Percentiles rank a stretch among this genome's conserved stretches.
phyloP scores from a whole-genome alignment of 331 rosid species.

The Rhamnella rubrinervis region DNA sequence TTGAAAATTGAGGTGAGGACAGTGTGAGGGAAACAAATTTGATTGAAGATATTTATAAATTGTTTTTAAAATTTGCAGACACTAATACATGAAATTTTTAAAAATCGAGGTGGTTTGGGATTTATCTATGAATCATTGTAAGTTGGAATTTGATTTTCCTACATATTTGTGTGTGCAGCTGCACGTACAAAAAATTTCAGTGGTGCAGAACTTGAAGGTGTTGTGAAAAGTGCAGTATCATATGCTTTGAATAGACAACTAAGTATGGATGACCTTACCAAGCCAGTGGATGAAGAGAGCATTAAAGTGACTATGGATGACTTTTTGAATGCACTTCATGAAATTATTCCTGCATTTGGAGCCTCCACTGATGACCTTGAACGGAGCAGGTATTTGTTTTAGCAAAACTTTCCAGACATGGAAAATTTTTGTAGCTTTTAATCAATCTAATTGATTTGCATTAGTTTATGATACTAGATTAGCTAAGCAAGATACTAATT shows the following conservation, averaged over 20 bases:
- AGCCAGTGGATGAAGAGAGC: slow-evolving; percentile 92
- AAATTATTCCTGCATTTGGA: slow-evolving; percentile 88
- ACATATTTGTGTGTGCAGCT: slow-evolving; percentile 52
- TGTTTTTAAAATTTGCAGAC: no score
- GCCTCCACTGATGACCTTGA: slow-evolving; percentile 97
- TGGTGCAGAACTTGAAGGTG: slow-evolving; percentile 99
- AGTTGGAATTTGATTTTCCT: slow-evolving; percentile 9
- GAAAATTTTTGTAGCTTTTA: not conserved
- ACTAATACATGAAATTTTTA: no score
- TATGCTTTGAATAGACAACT: slow-evolving; percentile 92
- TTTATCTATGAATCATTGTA: slow-evolving; percentile 13
- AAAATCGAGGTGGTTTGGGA: not conserved
- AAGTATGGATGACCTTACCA: slow-evolving; percentile 91
- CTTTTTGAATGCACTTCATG: slow-evolving; percentile 79
- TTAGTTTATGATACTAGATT: not conserved
- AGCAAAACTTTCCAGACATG: slow-evolving; percentile 8
- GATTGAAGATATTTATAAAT: no score
- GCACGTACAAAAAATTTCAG: slow-evolving; percentile 96
- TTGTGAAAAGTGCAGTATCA: slow-evolving; percentile 99
- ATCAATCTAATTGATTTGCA: not conserved
- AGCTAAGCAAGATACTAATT: not conserved
- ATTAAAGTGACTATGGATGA: slow-evolving; percentile 94
- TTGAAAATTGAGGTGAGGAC: no score
- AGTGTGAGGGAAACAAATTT: no score
- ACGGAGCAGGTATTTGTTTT: slow-evolving; percentile 70